Conservation (phyloP, 164 flowering plant species). For the grape (Vitis vinifera) region DNA sequence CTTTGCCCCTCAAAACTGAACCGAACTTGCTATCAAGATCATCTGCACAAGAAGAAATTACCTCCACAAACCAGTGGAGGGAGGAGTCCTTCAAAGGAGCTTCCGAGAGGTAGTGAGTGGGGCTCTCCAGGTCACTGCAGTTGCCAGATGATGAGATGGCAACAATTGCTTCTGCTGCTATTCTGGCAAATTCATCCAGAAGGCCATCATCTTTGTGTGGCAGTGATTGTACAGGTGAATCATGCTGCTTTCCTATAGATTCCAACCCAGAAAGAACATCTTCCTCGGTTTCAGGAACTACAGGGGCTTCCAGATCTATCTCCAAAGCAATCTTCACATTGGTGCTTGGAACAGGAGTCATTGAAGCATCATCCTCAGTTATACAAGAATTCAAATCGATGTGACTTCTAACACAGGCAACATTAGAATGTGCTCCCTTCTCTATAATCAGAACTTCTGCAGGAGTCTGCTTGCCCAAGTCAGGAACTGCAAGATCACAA, state of each 20-base stretch:
- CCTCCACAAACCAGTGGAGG: slow-evolving; percentile 51
- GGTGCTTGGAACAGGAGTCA: slow-evolving; percentile 24
- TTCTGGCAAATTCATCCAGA: slow-evolving; percentile 25
- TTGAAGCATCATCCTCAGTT: slow-evolving; percentile 49
- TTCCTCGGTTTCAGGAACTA: slow-evolving; percentile 29
- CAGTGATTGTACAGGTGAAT: slow-evolving; percentile 7
- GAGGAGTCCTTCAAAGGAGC: slow-evolving; percentile 22
- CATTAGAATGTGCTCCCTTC: slow-evolving; percentile 24
- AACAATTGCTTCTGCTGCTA: slow-evolving; percentile 57
- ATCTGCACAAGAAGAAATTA: slow-evolving; percentile 28
- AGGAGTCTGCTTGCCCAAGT: slow-evolving; percentile 15
- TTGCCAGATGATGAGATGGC: slow-evolving; percentile 38
- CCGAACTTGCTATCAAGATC: slow-evolving; percentile 27
- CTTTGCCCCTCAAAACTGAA: slow-evolving; percentile 9
- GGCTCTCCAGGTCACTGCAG: slow-evolving; percentile 6
- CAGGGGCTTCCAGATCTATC: slow-evolving; percentile 72
- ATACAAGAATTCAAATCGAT: slow-evolving; percentile 69
- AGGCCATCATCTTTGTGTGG: slow-evolving; percentile 9
- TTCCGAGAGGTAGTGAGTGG: slow-evolving; percentile 10
- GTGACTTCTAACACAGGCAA: slow-evolving; percentile 20
- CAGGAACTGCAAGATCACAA: slow-evolving; percentile 33
- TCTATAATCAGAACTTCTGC: slow-evolving; percentile 21
- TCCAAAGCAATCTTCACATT: slow-evolving; percentile 27
- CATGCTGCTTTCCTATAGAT: slow-evolving; percentile 8
- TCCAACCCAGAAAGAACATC: slow-evolving; percentile 25